Conservation (phyloP, 2,329 filamentous ascomycete genomes). For the Graphilbum fragrans region DNA sequence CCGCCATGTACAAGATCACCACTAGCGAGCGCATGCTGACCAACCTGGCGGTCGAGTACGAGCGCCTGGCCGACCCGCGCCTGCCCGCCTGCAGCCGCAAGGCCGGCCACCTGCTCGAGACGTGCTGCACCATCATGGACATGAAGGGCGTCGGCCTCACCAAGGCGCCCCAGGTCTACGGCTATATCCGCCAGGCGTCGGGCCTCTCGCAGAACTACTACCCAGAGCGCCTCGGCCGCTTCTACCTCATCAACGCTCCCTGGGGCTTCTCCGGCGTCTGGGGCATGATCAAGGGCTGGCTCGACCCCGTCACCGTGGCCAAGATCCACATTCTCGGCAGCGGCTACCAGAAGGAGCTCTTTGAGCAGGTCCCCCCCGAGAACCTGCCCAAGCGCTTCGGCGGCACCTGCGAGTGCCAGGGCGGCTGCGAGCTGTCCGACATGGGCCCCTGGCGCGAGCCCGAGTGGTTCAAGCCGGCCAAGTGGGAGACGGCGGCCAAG, state of each 20-base stretch:
- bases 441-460: constrained; percentile 78
- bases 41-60: constrained; percentile 96
- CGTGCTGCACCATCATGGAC: constrained; percentile 97
- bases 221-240: constrained; percentile 86
- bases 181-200: constrained; percentile 75
- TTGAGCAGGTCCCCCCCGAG: constrained; percentile 75
- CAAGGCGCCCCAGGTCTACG: constrained; percentile 74
- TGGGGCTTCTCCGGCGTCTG: constrained; percentile 90
- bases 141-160: constrained; percentile 83
- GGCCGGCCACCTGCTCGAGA: constrained; percentile 80
- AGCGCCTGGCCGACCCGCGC: constrained; percentile 86
- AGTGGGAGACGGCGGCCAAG: constrained; percentile 42
- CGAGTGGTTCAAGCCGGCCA: constrained; percentile 52
- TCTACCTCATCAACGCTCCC: constrained; percentile 96
- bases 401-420: constrained; percentile 67
- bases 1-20: constrained; percentile 85
- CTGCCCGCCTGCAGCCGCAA: constrained; percentile 94
- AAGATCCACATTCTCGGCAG: constrained; percentile 89
- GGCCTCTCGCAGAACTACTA: constrained; percentile 98
- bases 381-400: constrained; percentile 83
- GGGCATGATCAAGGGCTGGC: constrained; percentile 78
- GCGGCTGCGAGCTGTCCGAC: constrained; percentile 79
- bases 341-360: constrained; percentile 71
- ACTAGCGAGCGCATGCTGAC: constrained; percentile 86
- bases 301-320: constrained; percentile 89